Evolutionary conservation across 768 basidiomycete genomes (phyloP), one percentile per base, ranked within the genome.

Genomic region (Trametes cubensis): DNA sequence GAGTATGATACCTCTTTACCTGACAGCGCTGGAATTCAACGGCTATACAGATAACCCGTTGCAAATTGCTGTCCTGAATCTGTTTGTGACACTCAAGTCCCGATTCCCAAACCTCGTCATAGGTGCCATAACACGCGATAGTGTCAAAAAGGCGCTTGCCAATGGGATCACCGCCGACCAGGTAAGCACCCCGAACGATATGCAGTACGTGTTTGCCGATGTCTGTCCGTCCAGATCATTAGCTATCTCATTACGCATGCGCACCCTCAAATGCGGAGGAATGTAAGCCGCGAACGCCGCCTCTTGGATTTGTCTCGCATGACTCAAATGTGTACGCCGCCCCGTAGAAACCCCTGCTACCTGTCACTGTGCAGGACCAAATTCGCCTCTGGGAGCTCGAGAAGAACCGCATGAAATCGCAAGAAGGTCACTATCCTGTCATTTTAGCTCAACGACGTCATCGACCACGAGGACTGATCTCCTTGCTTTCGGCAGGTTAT

Each of bases 101-200:
- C 89, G 96, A 51, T 99, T 98, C 72, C 93, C 94, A 14, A 98
- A 99, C 77, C 81, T 99, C 57, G 94, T 94, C n/a, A 93, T 98
- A 47, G 97, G 96, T 42, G 86, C 89, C 68, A 88, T 99, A 64
- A 98, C 95, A 30, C 85, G 97, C 67, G 94, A 97, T 63, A 95
- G 94, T 71, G 94, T 99, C 63, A 92, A 94, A 79, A 89, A 89
- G 73, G 97, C 97, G 8, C 83, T 99, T 67, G 81, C 82, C 68
- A 97, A 95, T 73, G 97, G 97, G 30, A 99, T 99, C 65, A 92
- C 94, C 60, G 95, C 97, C 57, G 91, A 94, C 70, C 97, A 98
- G 83, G 95, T 93, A 69, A 55, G 80, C 57, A 38, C 41, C 26
- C 18, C 14, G 30, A n/a, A 45, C 41, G 34, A 64, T 15, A 25